Base-by-base conservation (phyloP, 2,329 filamentous ascomycete genomes). In the Mollisia scopiformis region DNA sequence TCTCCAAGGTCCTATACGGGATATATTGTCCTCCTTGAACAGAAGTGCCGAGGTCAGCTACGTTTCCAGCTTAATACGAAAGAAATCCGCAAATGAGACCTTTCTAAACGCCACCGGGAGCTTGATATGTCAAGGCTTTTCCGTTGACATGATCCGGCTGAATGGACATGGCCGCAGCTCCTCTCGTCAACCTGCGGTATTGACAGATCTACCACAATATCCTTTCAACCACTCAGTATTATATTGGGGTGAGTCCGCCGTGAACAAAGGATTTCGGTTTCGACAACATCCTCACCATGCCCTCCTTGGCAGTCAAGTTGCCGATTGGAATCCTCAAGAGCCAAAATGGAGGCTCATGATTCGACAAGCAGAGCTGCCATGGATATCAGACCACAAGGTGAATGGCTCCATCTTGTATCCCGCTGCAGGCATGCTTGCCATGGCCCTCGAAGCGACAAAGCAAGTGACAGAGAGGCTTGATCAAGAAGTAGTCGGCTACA, bases 201-300 rank as follows among this genome's bases (percentile, higher is more conserved):
- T 84, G 3, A 66, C 73, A 1, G 75, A 82, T 58, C 67, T 85
- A n/a, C 55, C 55, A 33, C 46, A 25, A 3, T 58, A 58, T 25
- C 31, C 28, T 6, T 58, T 51, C 33, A 52, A 58, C 52, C 55
- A 52, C 19, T 25, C 55, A 10, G 16, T 39, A 16, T 8, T 46
- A 6, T 58, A 51, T 33, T 58, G 55, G 55, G 8, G 23, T 13
- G 55, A 58, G 35, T 23, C 28, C 30, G 8, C 30, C 28, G n/a
- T 51, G 13, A 58, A 23, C 19, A 51, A 41, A n/a, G 21, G 19
- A 46, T 58, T 51, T 37, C 25, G 55, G 28, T 41, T 52, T 30
- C 27, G 46, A 6, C 16, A 43, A 13, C 33, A 37, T n/a, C 6
- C 30, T 25, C 33, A 39, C 8, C 47, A 46, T 23, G 65, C 65